Evolutionary conservation across 2,329 filamentous ascomycete species (phyloP).

Genomic region (Exserohilum rostratum): DNA sequence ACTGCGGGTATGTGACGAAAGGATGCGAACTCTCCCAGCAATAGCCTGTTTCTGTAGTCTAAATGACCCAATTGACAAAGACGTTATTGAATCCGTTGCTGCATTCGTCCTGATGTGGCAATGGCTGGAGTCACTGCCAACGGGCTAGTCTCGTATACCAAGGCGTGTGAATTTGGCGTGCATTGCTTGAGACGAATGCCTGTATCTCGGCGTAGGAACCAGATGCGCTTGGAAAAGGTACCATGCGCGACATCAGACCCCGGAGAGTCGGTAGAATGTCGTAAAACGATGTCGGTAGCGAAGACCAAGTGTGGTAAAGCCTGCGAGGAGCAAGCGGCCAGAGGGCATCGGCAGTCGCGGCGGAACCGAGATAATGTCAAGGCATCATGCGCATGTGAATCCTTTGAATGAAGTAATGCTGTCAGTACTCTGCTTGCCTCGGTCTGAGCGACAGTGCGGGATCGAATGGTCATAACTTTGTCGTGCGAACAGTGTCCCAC

Average conservation of each 20-base stretch:
- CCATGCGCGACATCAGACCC: neutral
- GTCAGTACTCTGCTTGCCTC: neutral
- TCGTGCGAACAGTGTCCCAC: neutral
- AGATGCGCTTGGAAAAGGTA: neutral
- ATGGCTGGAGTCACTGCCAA: neutral
- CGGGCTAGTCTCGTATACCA: neutral
- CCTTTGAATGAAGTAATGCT: neutral
- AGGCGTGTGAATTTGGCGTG: neutral
- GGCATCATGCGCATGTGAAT: neutral
- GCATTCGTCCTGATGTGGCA: neutral
- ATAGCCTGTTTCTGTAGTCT: neutral
- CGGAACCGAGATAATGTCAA: neutral
- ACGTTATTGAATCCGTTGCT: neutral
- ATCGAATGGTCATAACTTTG: neutral
- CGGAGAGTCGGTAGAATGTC: neutral
- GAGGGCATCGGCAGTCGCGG: neutral
- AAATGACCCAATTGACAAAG: neutral
- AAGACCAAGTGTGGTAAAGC: neutral
- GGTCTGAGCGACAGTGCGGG: neutral
- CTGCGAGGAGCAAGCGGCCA: neutral
- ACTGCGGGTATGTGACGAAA: neutral
- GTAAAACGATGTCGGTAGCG: neutral
- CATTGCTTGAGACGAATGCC: neutral
- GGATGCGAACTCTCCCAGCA: neutral
- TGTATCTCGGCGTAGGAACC: neutral